Conservation (phyloP, 495 filamentous ascomycete genomes). For the Baudoinia panamericana region DNA sequence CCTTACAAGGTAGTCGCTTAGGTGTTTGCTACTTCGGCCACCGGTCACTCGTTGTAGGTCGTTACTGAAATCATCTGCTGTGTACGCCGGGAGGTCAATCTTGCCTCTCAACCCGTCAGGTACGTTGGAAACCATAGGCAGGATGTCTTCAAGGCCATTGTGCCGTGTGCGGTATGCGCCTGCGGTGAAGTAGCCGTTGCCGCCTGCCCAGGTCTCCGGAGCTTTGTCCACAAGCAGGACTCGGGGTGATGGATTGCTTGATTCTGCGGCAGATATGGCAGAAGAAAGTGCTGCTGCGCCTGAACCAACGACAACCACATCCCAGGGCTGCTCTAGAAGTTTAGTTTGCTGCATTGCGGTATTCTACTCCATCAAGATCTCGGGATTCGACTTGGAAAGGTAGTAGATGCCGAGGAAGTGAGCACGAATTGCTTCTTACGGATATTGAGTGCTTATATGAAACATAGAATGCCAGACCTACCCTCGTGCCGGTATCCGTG, state of each 20-base stretch:
- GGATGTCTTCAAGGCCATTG: conserved; percentile 35
- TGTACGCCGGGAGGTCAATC: conserved; percentile 38
- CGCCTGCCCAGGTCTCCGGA: conserved; percentile 40
- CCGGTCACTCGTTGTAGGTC: conserved; percentile 41
- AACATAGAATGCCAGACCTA: too few species aligned
- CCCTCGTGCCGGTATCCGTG: too few species aligned
- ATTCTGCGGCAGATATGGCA: conserved; percentile 36
- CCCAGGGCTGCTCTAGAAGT: conserved; percentile 14
- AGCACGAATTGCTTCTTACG: too few species aligned
- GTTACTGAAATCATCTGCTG: conserved; percentile 31
- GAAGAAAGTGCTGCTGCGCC: conserved; percentile 50
- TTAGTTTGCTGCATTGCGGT: too few species aligned
- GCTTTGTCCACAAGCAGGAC: conserved; percentile 43
- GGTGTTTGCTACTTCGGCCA: conserved; percentile 34
- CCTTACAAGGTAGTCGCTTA: conserved; percentile 35
- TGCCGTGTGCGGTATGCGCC: conserved; percentile 42
- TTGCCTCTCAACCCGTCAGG: conserved; percentile 22
- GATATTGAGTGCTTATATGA: too few species aligned
- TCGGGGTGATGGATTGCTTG: conserved; percentile 18
- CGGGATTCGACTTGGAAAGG: too few species aligned
- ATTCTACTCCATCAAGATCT: too few species aligned
- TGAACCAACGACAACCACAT: conserved; percentile 43
- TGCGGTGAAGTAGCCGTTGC: conserved; percentile 47
- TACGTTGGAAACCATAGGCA: conserved; percentile 39
- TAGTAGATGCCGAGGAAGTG: too few species aligned